Conservation (phyloP, 169 alveolate species). For the Plasmodium malariae region DNA sequence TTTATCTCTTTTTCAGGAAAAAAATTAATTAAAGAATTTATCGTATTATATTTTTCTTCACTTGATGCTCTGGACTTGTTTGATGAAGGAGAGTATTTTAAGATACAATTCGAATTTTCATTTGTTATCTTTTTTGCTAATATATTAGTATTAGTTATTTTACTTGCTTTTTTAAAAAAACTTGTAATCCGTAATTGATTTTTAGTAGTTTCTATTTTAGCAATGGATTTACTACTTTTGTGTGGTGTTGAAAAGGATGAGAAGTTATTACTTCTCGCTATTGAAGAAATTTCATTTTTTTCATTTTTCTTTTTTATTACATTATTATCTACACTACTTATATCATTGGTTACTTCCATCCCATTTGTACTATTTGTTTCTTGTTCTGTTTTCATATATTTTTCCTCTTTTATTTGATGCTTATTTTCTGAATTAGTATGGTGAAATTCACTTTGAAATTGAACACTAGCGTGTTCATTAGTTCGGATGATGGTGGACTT, state of each 20-base stretch:
- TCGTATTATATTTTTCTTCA: neutral
- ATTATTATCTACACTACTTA: neutral
- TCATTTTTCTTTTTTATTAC: constrained; percentile 5
- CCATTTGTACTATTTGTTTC: neutral
- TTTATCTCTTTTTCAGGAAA: neutral
- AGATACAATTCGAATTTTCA: constrained; percentile 1
- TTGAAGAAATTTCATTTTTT: neutral
- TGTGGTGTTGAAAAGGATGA: neutral
- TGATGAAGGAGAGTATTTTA: neutral
- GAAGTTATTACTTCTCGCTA: neutral
- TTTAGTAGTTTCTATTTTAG: neutral
- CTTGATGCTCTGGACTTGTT: constrained; percentile 3
- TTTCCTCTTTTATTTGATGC: neutral
- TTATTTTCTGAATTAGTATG: constrained; percentile 3
- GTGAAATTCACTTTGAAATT: too few relatives aligned
- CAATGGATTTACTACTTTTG: constrained; percentile 13
- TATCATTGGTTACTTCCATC: neutral
- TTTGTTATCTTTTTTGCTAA: neutral
- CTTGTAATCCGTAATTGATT: constrained; percentile 44
- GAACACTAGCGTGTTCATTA: too few relatives aligned
- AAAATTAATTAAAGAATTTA: neutral
- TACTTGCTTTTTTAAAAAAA: constrained; percentile 39
- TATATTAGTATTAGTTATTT: constrained; percentile 10
- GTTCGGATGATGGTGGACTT: too few relatives aligned
- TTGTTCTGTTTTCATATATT: neutral